Percentiles rank a stretch among this genome's conserved stretches.
These are phyloP conservation scores for Diplodia sapinea DNA, from an alignment of 2,329 filamentous ascomycete genomes.

Conservation along the genomic window DNA sequence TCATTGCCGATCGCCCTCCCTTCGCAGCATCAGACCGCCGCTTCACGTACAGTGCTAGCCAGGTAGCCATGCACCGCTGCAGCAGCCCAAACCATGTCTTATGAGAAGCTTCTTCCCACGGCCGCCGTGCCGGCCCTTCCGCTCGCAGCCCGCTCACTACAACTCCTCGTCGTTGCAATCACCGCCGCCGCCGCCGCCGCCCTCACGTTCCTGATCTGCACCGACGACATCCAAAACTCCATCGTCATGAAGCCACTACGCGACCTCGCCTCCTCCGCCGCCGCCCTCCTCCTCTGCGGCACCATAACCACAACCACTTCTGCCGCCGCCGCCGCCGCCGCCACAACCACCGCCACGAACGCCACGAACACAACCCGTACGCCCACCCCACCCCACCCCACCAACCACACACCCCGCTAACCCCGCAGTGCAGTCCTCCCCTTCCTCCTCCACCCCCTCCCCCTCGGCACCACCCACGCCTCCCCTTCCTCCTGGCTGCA, in stretches of 20 bases:
- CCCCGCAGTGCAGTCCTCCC: conserved; percentile 38
- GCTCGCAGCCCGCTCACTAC: not conserved
- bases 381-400: too few relatives aligned
- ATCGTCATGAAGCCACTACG: conserved; percentile 12
- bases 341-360: not conserved
- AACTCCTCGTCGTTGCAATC: not conserved
- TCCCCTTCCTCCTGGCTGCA: conserved; percentile 59
- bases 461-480: conserved; percentile 58
- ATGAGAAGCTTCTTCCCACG: not conserved
- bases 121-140: too few relatives aligned
- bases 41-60: not conserved
- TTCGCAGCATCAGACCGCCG: too few relatives aligned
- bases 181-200: not conserved
- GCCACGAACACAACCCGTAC: not conserved
- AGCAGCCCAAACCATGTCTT: not conserved
- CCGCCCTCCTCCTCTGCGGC: not conserved
- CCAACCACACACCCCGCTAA: not conserved
- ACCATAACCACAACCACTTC: not conserved
- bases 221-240: not conserved
- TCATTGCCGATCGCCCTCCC: not conserved
- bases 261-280: not conserved
- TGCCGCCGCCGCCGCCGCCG: not conserved
- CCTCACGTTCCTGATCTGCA: not conserved
- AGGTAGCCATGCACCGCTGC: not conserved
- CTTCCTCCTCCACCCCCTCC: conserved; percentile 49